Base-by-base conservation (phyloP, 345 rosid species). In the Eucalyptus albens region DNA sequence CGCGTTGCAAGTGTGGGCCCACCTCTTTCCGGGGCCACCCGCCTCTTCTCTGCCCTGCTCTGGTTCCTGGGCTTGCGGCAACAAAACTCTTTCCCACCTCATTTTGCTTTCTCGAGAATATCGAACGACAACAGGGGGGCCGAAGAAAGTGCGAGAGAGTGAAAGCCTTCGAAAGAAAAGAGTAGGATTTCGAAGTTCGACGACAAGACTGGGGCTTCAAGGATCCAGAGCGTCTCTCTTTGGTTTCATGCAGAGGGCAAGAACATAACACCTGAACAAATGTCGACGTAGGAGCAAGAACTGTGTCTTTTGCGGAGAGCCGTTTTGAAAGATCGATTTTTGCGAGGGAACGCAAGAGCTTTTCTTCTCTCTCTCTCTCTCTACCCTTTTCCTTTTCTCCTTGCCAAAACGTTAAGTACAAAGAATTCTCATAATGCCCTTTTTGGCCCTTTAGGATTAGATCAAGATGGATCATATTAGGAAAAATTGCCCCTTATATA, bases 1-100 rank as follows among this genome's bases (percentile, higher is more conserved):
- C 21, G 22, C 56, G 4, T 51, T 51, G 56, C 56, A 51, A 51
- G 22, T 56, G 27, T 56, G 50, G 99, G 99, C 99, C 99, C 51
- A 50, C 96, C 95, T 98, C 94, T 91, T 96, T 96, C 50, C 97
- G 96, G 86, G 98, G 90, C 97, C 97, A 69, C 92, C 90, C 62
- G 62, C 72, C 14, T 85, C 60, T 55, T 59, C 88, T 3, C 62
- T 87, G 90, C 40, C 87, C 62, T 72, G 89, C 90, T 83, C 94
- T 92, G 24, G 65, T 91, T 86, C 95, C 88, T 92, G 93, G 86
- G 60, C 56, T 60, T 80, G 92, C 65, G 89, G 91, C 88, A 86
- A 88, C 17, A 7, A 11, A 33, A 94, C 92, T 91, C 92, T 94
- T 89, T 96, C 97, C 98, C 98, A 97, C 93, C 96, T 94, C 99